Evolutionary conservation across 306 rosid genomes (phyloP), one percentile per base, ranked within the genome.

Genomic region (Sesbania bispinosa): DNA sequence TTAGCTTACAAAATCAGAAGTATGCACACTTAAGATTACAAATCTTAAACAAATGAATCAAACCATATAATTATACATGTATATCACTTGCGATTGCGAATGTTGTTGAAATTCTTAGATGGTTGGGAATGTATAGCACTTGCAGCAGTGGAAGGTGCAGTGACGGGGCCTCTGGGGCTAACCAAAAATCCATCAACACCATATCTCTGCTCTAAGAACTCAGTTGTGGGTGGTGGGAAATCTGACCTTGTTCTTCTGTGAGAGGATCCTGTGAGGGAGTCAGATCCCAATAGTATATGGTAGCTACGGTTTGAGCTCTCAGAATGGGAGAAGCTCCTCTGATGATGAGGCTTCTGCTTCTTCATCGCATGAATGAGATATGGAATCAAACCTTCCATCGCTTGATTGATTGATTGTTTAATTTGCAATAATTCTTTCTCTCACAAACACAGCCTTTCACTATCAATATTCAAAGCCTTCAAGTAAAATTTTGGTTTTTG

Each of bases 301-400:
- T 92, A 89, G 87, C 96, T 89, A 6, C 92, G 81, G 71, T 41
- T 84, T 55, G 90, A 82, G 75, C 80, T 69, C 20, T 75, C 87
- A 8, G 81, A 76, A 71, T 76, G 81, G n/a, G 96, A 92, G 39
- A 61, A 43, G 50, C 88, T 76, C 75, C 88, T 69, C 33, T 62
- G 69, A 0, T 82, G 68, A 8, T 43, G 73, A 20, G 89, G 91
- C 46, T 74, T 87, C 18, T 69, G 87, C 82, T 87, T 92, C 86
- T 82, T 92, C 13, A 92, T 48, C 2, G 74, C 97, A 43, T 85
- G 93, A 67, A 87, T 43, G 18, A 92, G 83, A 85, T 74, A 92
- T 7, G 97, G 97, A 77, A 92, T 92, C 71, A 89, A 84, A 10
- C 96, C 97, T 73, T 92, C 97, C 97, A 92, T 91, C 6, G 59